Evolutionary conservation across 1,139 yeast genomes (phyloP), one percentile per base, ranked within the genome.

Genomic region (Magnusiomyces ingens): DNA sequence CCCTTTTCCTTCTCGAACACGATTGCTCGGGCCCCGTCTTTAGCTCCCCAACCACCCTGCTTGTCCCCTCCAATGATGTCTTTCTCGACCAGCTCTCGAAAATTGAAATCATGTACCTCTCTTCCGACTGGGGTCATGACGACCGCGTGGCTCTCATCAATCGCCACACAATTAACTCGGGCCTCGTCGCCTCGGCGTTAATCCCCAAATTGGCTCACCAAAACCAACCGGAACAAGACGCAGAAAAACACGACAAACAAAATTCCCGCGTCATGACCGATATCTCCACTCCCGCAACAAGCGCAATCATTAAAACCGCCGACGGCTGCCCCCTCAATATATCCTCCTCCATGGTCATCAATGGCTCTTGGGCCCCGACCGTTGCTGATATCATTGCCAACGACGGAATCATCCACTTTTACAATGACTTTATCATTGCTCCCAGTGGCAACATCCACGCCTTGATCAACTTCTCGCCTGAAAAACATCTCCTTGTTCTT

Each of bases 401-500:
- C 1, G 80, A 84, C 65, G 93, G 90, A 0, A 66, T 85, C 0
- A 64, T 84, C 0, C 93, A 90, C 64, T 64, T 80, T 2, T 82
- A 85, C 61, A 66, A 71, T 22, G 60, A 69, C 19, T 46, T 70
- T 15, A n/a, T 62, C 17, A 54, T 69, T 21, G 48, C 29, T 12
- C 43, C 48, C 13, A 38, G 19, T 21, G 54, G 55, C 5, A 37
- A 49, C 36, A 22, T 52, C n/a, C 50, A 52, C 40, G 36, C 55
- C n/a, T 22, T 62, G 2, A 51, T 73, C 6, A 67, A 70, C 0
- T 80, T 87, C 69, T 81, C 82, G n/a, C 85, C 91, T 0, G 76
- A 85, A 59, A 89, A 85, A 64, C 81, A 86, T 52, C 71, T 91
- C 8, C 76, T 79, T 61, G 96, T 95, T 0, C 69, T 90, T 55